These are phyloP conservation scores for Trichocladium uniseriatum DNA, from an alignment of 495 filamentous ascomycete species.

Conservation along the genomic window DNA sequence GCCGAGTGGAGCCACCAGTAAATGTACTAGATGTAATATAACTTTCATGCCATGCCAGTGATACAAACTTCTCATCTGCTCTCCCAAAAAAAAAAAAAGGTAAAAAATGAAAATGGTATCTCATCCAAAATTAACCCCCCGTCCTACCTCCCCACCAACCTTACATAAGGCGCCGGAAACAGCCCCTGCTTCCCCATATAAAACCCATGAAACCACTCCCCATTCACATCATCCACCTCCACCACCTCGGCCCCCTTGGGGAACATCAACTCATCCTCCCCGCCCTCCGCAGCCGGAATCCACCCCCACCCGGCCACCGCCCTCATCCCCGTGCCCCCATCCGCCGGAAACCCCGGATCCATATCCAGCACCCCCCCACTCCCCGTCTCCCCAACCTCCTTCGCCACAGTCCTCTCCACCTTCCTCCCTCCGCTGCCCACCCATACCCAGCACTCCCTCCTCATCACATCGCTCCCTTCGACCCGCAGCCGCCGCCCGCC, in stretches of 20 bases:
- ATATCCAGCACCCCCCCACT: background rate
- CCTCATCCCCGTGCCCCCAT: conserved; percentile 55
- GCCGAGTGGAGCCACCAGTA: conserved; percentile 83
- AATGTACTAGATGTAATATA: background rate
- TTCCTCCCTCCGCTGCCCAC: conserved; percentile 13
- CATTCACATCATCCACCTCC: conserved; percentile 75
- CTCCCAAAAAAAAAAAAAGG: background rate
- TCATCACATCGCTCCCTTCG: conserved; percentile 32
- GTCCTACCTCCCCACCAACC: conserved; percentile 6
- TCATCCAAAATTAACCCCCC: background rate
- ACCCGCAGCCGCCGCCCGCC: conserved; percentile 51
- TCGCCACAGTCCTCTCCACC: conserved; percentile 23
- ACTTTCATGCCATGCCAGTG: background rate
- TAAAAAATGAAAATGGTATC: background rate
- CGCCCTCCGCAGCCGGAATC: conserved; percentile 53
- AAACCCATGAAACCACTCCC: conserved; percentile 73
- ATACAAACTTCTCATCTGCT: background rate
- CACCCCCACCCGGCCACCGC: conserved; percentile 62
- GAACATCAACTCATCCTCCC: conserved; percentile 67
- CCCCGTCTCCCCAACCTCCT: conserved; percentile 20
- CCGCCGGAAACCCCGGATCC: conserved; percentile 49
- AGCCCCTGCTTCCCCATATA: conserved; percentile 69
- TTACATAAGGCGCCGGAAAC: conserved; percentile 67
- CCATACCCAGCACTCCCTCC: conserved; percentile 5
- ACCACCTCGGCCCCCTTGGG: conserved; percentile 71